phyloP scores from a whole-genome alignment of 768 basidiomycete species.

The Leccinum variicolor region DNA sequence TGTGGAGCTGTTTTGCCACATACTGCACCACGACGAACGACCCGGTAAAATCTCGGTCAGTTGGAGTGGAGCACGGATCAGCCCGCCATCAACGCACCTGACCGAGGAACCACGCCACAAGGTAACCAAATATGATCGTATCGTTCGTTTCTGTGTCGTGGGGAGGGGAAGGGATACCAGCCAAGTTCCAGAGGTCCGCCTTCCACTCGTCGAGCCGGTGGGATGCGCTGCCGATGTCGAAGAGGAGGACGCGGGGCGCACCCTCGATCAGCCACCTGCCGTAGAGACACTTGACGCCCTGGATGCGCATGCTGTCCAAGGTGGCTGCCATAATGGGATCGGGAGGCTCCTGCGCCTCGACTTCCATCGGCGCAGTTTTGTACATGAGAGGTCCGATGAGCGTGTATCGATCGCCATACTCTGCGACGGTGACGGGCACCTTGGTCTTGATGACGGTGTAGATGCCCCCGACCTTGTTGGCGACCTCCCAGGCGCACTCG shows the following conservation, averaged over 20 bases:
- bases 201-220: constrained; percentile 97
- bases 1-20: constrained; percentile 72
- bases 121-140: constrained; percentile 94
- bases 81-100: constrained; percentile 57
- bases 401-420: constrained; percentile 93
- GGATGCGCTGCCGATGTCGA: constrained; percentile 90
- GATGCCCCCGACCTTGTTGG: constrained; percentile 98
- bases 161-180: constrained; percentile 95
- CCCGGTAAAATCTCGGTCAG: constrained; percentile 9
- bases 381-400: constrained; percentile 98
- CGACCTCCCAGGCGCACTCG: constrained; percentile 98
- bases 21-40: constrained; percentile 50
- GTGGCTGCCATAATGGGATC: constrained; percentile 76
- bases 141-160: constrained; percentile 99
- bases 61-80: neutral
- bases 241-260: constrained; percentile 89
- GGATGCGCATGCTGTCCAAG: constrained; percentile 77
- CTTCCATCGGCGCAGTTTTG: constrained; percentile 99
- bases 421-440: constrained; percentile 94
- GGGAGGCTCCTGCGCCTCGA: constrained; percentile 86
- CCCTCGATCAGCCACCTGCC: constrained; percentile 99
- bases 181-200: constrained; percentile 95
- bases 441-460: constrained; percentile 99
- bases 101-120: constrained; percentile 99
- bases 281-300: constrained; percentile 92